Base-by-base conservation (phyloP, 2,329 filamentous ascomycete genomes). In the Cadophora sp. region DNA sequence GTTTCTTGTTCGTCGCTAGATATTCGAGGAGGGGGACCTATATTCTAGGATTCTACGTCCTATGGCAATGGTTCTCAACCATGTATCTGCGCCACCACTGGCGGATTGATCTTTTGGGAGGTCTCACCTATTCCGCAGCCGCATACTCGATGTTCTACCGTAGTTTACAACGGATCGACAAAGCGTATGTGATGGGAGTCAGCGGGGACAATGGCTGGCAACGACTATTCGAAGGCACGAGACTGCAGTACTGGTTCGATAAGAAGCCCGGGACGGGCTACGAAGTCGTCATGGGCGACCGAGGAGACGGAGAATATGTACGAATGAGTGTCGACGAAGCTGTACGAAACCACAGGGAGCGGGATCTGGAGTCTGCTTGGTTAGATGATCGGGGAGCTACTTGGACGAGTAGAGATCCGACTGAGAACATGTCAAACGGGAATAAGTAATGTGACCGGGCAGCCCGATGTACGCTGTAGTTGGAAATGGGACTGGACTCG, bases 71-170 rank as follows among this genome's bases (percentile, higher is more conserved):
- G 91, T 97, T 94, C 92, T 91, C 94, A 3, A 97, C 94, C 73
- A 97, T 97, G 93, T 97, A 97, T 78, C 87, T 97, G 63, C 95
- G 92, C 76, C 94, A 97, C 80, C 94, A 97, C 81, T 97, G 97
- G 78, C 94, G 94, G 36, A 90, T 97, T 50, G 94, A 97, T 78
- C 84, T 97, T 51, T 91, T 97, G 16, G 93, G 89, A 36, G 94
- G 94, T 69, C 92, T 91, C 76, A 83, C 96, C 62, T 85, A 93
- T 68, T 91, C 93, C 33, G 89, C 89, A 9, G 82, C 90, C 58
- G 89, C 90, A 66, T 97, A 92, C 83, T 96, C 72, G n/a, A 65
- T 74, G 6, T 76, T 76, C 56, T 74, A 74, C 51, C 60, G 69
- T 27, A 73, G 73, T 64, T 67, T 76, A 36, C 58, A 62, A 18